Base-by-base conservation (phyloP, 768 basidiomycete species). In the Leccinum broughii region DNA sequence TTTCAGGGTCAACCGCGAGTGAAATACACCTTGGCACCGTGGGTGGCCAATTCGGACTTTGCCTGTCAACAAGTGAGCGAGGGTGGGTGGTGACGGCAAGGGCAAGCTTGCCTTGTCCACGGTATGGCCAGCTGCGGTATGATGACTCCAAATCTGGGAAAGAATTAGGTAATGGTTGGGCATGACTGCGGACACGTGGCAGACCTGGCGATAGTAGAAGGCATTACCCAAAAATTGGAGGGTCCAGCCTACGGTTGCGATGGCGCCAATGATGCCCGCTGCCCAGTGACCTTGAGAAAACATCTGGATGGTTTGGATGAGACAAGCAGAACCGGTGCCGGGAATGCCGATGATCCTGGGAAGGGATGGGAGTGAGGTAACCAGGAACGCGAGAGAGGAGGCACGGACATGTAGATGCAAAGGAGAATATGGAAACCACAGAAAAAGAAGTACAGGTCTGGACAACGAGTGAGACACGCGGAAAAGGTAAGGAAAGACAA, bases 391-490 rank as follows among this genome's bases (percentile, higher is more conserved):
- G 30, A 50, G 20, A 2, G 15, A 13, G 39, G 50, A 37, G 20
- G 61, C 11, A 67, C 87, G 79, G 71, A 92, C 93, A 92, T 93
- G 79, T 98, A 98, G 70, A 92, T 72, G 63, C 90, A 92, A 79
- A 93, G 98, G 46, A 92, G 80, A 62, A 98, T 82, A 77, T 99
- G 95, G 82, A 92, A 98, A 51, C 94, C 96, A 57, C 88, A 83
- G 78, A 99, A 99, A 77, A 98, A 85, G 82, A 98, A 96, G 81
- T 93, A 99, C 64, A 97, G 76, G 79, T 98, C 95, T 98, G 68
- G 68, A 22, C 54, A 56, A 51, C 34, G 41, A 30, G 4, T 65
- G 71, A 57, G 56, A 55, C 34, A 34, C 55, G 41, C 20, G 49
- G 17, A 54, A 24, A 44, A 28, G 28, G 17, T 5, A 24, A 41